Evolutionary conservation across 805 yeast genomes (phyloP), one percentile per base, ranked within the genome.

Genomic region (Saccharomycopsis fibuligera): DNA sequence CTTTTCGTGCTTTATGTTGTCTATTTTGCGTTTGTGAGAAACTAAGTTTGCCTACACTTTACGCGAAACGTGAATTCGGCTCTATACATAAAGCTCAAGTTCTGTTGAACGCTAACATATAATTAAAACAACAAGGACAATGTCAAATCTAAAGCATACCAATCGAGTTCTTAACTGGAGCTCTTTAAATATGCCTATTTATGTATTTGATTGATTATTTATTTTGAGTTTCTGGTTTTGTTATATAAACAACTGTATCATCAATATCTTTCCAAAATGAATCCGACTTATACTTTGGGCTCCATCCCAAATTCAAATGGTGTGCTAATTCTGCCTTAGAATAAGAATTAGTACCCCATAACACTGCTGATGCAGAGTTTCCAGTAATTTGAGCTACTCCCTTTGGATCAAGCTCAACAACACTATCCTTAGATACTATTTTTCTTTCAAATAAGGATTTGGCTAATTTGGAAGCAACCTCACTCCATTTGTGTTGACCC

Each of bases 401-500:
- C 1, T 54, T 56, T 1, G 57, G 56, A 1, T 44, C 29, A 21
- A 63, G 47, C 1, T 53, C 48, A 3, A 24, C 51, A 3, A 61
- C 58, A 6, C 53, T 57, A 4, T 55, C 40, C 3, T 56, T 53
- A 9, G 44, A 36, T 9, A 62, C 46, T 3, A 54, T 36, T 1
- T 56, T 54, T 29, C 49, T 56, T 4, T 51, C 49, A 29, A 44
- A 35, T 37, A 66, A 55, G 6, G 52, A 41, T 36, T 55, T 44
- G 6, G 56, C 66, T 19, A 64, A 50, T 4, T 44, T 55, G 35
- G 54, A 48, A 4, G 63, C 45, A 29, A 63, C 62, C 23, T 60
- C 60, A n/a, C 51, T 50, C 71, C 72, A 68, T 16, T 42, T 51
- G 47, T 63, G 65, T 22, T 57, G 60, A 2, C 61, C 63, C 31